Evolutionary conservation across 371 early-diverging fungal genomes (phyloP), one percentile per base, ranked within the genome.

Genomic region (Mortierella sp.): DNA sequence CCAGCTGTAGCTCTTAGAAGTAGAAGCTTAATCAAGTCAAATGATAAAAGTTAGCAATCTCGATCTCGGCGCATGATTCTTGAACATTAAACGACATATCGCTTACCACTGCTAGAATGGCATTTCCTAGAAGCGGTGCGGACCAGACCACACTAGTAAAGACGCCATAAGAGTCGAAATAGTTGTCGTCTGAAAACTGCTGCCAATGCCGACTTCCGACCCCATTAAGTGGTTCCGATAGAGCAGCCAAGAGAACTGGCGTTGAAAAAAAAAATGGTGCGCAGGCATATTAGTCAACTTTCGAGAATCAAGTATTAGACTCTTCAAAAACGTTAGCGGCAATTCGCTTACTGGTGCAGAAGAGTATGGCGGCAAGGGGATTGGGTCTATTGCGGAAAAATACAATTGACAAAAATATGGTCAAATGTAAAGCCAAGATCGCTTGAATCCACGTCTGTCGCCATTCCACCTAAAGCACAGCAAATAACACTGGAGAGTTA

Each of bases 391-490:
- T 75, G 30, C 81, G 72, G 8, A 75, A 28, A n/a, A 62, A 62
- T 28, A 80, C 30, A 35, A 80, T 75, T n/a, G 40, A 35, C 6
- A 75, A 22, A 32, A 80, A 80, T 61, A 80, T 30, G 47, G 40
- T 28, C 57, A 75, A 22, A 39, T 80, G 81, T 52, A 80, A 22
- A 0, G 70, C 64, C 51, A 80, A 60, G 35, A 80, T 70, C 63
- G 72, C 54, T 60, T 75, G 81, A 47, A 80, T 80, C 81, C 81
- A 80, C 5, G 72, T 75, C 65, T 80, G 81, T 22, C 72, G 68
- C 81, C 81, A 80, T 51, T 80, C 75, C 51, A 80, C 67, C 81
- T 80, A 57, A 2, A 14, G n/a, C 14, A 58, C 1, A 47, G 45
- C 12, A 22, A 24, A 32, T 20, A 39, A 1, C 22, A 52, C n/a